These are phyloP conservation scores for Sclerotinia sclerotiorum DNA, from an alignment of 2,329 filamentous ascomycete species.

Conservation along the genomic window DNA sequence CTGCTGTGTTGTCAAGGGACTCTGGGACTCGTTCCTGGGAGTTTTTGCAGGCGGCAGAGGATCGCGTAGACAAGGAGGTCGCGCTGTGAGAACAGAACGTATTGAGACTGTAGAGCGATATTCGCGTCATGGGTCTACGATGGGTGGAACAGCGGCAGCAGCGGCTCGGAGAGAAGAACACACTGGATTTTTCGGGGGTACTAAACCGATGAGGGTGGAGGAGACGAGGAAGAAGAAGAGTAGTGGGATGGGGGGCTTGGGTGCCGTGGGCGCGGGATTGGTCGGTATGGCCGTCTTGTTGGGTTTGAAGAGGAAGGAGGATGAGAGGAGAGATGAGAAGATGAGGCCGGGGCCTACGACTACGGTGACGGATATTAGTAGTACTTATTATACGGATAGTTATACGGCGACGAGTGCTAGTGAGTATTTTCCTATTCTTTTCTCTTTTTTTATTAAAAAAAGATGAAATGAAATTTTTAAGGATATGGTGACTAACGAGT, in stretches of 20 bases:
- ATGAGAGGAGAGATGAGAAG: slow-evolving; percentile 31
- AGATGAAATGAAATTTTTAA: neutral
- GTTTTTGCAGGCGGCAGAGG: slow-evolving; percentile 57
- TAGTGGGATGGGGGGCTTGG: slow-evolving; percentile 53
- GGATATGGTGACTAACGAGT: slow-evolving; percentile 26
- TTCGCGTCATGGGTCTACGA: slow-evolving; percentile 47
- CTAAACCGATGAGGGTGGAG: slow-evolving; percentile 48
- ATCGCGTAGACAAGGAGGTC: slow-evolving; percentile 47
- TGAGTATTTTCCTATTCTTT: slow-evolving; percentile 31
- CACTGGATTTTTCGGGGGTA: slow-evolving; percentile 56
- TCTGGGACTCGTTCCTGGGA: slow-evolving; percentile 59
- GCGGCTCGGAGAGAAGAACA: slow-evolving; percentile 39
- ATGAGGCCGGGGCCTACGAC: slow-evolving; percentile 23
- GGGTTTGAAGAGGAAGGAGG: slow-evolving; percentile 38
- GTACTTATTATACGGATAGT: slow-evolving; percentile 39
- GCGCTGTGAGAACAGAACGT: slow-evolving; percentile 44
- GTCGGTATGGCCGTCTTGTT: slow-evolving; percentile 37
- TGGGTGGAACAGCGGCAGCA: slow-evolving; percentile 23
- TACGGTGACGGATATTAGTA: slow-evolving; percentile 34
- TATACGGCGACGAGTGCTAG: slow-evolving; percentile 40
- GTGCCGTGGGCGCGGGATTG: slow-evolving; percentile 44
- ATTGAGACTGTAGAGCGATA: slow-evolving; percentile 62
- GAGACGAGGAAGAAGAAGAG: slow-evolving; percentile 52
- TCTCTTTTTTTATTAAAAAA: neutral
- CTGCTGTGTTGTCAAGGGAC: slow-evolving; percentile 66